A percentile compares a stretch with the other conserved stretches of the same genome.
These are phyloP conservation scores for Syzygium jambos DNA, from an alignment of 345 rosid genomes.

Conservation along the genomic window DNA sequence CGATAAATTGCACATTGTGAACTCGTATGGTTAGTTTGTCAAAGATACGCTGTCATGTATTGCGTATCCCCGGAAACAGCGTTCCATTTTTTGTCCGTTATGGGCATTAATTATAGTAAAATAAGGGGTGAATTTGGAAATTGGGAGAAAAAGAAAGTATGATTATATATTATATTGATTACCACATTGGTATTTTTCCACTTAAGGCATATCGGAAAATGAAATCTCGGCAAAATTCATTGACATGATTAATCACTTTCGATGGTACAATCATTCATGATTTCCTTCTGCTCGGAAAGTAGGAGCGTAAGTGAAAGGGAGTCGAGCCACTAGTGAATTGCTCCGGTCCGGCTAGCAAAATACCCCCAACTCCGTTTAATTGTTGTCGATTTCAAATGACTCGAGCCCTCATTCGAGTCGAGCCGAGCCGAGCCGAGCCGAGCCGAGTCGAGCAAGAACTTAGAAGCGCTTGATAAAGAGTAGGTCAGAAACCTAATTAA, in stretches of 20 bases:
- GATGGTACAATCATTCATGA: neutral
- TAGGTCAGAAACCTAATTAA: neutral
- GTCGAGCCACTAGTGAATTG: neutral
- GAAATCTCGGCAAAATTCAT: neutral
- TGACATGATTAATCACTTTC: neutral
- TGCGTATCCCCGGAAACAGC: neutral
- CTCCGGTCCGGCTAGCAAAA: neutral
- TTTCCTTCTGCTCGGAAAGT: neutral
- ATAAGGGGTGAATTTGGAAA: neutral
- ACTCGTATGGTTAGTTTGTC: neutral
- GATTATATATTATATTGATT: neutral
- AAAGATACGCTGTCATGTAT: neutral
- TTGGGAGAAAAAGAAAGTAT: neutral
- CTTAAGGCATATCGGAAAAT: neutral
- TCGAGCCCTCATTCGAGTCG: accelerated
- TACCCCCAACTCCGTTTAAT: neutral
- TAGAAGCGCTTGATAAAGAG: neutral
- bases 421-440: accelerated
- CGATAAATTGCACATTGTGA: neutral
- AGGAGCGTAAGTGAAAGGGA: neutral
- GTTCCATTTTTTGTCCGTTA: no score
- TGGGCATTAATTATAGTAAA: no score
- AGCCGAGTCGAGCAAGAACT: neutral
- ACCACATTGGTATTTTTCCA: neutral
- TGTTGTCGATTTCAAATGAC: neutral